Base-by-base conservation (phyloP, 345 rosid genomes). In the Salix arbutifolia region DNA sequence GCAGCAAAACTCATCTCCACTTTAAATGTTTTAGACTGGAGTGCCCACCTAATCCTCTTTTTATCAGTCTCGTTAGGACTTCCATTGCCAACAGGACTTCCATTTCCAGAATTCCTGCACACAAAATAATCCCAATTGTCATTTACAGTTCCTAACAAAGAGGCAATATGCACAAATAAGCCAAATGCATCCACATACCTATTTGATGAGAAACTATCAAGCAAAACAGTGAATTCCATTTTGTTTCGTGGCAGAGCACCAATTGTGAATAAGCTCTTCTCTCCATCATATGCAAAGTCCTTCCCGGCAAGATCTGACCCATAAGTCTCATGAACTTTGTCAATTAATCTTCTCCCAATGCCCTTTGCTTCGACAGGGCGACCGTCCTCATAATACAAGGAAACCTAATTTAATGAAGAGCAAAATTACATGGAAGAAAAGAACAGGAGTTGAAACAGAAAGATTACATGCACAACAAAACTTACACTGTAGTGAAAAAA, bases 1-100 rank as follows among this genome's bases (percentile, higher is more conserved):
- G 92, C 89, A 48, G 97, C 97, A 84, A 74, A 93, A 74, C 85
- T 89, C 11, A 93, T 89, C 78, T 90, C 94, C 69, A 95, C 98
- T 76, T 80, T 84, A 62, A 81, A 89, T 26, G 92, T 83, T 80
- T 91, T 95, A 10, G 98, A 83, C 9, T 76, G 87, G 71, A 67
- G 83, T 0, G 86, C 89, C 1, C 97, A 86, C 69, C 85, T 78
- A 65, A 86, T 42, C 77, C 98, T 85, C 87, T 95, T 95, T 37
- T 83, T 82, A 13, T 94, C 97, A 16, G 18, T 74, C 6, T 72
- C 79, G 35, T 84, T 86, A 4, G 90, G 86, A 80, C 87, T 86
- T 37, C 71, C 89, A 25, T 75, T 73, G 3, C 74, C 92, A 61
- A 68, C 86, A 4, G 89, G 85, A 68, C 89, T 86, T n/a, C 73